Percentiles rank a stretch among this genome's conserved stretches.
These are phyloP conservation scores for Chaetothyriales sp. DNA, from an alignment of 2,329 filamentous ascomycete genomes.

Conservation along the genomic window DNA sequence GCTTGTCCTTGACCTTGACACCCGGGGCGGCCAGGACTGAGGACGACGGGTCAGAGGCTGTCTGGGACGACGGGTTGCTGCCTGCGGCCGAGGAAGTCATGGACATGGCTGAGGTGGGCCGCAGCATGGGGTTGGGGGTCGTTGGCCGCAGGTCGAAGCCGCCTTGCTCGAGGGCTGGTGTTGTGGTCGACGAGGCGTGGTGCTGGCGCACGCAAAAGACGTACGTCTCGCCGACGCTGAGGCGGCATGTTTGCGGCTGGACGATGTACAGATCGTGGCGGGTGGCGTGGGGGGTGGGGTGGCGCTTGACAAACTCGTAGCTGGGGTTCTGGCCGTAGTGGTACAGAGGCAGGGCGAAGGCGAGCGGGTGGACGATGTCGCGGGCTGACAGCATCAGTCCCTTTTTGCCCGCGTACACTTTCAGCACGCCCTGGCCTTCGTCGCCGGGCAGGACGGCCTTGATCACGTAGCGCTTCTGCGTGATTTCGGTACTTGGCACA, in stretches of 20 bases:
- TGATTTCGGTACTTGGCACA: slow-evolving; percentile 10
- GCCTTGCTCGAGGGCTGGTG: slow-evolving; percentile 8
- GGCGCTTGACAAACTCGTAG: slow-evolving; percentile 82
- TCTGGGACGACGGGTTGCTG: slow-evolving; percentile 31
- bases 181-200: slow-evolving; percentile 37
- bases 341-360: slow-evolving; percentile 74
- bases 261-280: slow-evolving; percentile 93
- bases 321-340: slow-evolving; percentile 86
- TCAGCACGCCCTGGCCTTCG: slow-evolving; percentile 73
- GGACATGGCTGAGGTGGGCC: slow-evolving; percentile 44
- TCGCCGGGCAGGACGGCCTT: slow-evolving; percentile 86
- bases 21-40: slow-evolving; percentile 41
- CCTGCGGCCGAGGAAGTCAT: slow-evolving; percentile 42
- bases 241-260: slow-evolving; percentile 76
- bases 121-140: slow-evolving; percentile 27
- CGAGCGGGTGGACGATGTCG: slow-evolving; percentile 83
- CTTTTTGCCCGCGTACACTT: slow-evolving; percentile 83
- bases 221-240: slow-evolving; percentile 93
- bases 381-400: slow-evolving; percentile 96
- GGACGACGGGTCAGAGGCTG: slow-evolving; percentile 24
- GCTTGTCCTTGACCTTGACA: slow-evolving; percentile 50
- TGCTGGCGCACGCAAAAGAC: slow-evolving; percentile 94
- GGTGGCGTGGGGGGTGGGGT: slow-evolving; percentile 95
- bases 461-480: slow-evolving; percentile 73
- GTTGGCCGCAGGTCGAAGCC: slow-evolving; percentile 14